phyloP scores from a whole-genome alignment of 176 grass and related monocot species.

The Bolboschoenus planiculmis region DNA sequence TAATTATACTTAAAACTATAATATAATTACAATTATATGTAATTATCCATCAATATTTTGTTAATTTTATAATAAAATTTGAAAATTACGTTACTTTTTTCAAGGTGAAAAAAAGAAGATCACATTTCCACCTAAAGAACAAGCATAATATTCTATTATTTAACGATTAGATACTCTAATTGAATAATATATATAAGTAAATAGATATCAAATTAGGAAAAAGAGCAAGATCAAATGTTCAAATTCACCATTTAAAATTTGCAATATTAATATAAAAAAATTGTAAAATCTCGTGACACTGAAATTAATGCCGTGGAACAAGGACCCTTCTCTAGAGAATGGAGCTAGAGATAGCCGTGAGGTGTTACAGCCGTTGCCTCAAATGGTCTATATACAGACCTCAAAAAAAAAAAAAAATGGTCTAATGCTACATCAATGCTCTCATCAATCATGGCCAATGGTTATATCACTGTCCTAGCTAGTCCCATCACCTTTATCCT shows the following conservation, averaged over 20 bases:
- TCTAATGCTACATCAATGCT: neutral
- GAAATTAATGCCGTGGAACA: neutral
- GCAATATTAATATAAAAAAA: neutral
- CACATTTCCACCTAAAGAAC: no score
- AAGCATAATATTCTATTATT: neutral
- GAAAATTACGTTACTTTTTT: no score
- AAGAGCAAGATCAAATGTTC: no score
- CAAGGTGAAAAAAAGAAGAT: no score
- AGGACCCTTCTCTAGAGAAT: neutral
- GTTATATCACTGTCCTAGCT: neutral
- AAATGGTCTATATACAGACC: neutral
- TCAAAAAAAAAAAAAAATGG: no score
- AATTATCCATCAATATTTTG: no score
- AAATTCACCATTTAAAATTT: neutral
- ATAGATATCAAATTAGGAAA: no score
- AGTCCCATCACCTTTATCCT: neutral
- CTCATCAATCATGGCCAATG: neutral
- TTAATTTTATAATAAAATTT: no score
- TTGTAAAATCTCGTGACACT: neutral
- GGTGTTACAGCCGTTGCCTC: neutral
- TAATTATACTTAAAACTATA: neutral
- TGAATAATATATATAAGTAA: no score
- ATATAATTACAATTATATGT: no score
- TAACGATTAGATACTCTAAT: neutral
- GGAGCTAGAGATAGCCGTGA: neutral